These are phyloP conservation scores for Ochetophila trinervis DNA, from an alignment of 306 rosid species.

Conservation along the genomic window DNA sequence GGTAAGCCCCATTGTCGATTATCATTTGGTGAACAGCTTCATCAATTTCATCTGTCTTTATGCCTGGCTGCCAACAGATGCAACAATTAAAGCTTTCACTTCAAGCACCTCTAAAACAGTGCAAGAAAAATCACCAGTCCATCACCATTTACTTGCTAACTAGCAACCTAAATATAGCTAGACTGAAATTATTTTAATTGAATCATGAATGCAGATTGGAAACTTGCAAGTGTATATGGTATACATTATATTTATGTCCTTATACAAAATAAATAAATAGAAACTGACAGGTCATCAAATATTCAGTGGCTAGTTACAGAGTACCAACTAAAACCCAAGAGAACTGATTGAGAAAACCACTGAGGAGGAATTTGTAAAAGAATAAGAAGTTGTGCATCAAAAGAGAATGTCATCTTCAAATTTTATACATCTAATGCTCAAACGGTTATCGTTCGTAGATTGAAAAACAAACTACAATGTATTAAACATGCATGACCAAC, in stretches of 20 bases:
- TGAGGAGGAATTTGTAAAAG: too few species aligned
- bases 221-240: background rate
- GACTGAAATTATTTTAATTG: background rate
- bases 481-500: background rate
- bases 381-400: too few species aligned
- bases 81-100: slow-evolving; percentile 34
- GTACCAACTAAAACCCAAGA: too few species aligned
- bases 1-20: slow-evolving; percentile 89
- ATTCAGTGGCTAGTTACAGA: too few species aligned
- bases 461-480: background rate
- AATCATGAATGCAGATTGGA: background rate
- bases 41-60: slow-evolving; percentile 87
- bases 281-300: too few species aligned
- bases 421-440: background rate
- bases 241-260: too few species aligned
- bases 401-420: too few species aligned
- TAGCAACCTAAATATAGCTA: background rate
- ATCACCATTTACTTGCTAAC: slow-evolving; percentile 9
- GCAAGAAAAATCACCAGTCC: slow-evolving; percentile 5
- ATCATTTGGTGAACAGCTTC: slow-evolving; percentile 94
- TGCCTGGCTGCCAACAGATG: slow-evolving; percentile 92
- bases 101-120: slow-evolving; percentile 8
- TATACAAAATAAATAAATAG: too few species aligned
- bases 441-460: background rate
- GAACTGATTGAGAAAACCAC: too few species aligned